Evolutionary conservation across 352 stramenopile genomes (phyloP), one percentile per base, ranked within the genome.

Genomic region (Albugo candida): DNA sequence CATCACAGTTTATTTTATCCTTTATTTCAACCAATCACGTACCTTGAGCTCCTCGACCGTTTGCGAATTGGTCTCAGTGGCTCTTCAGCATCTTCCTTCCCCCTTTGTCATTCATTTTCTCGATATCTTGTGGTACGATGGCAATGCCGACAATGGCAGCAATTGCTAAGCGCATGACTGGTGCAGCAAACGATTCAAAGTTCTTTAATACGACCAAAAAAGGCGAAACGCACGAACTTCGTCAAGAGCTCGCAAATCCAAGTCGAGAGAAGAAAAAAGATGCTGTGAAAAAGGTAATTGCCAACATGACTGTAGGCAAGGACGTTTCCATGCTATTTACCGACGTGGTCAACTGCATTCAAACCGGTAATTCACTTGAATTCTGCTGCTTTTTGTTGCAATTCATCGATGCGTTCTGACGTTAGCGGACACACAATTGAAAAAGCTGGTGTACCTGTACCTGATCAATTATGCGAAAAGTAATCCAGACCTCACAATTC

Each of bases 391-490:
- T 24, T 10, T 43, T 24, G 8, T 43, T 19, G 3, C 3, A 24
- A 14, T 21, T 47, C n/a, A 18, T 43, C 17, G 14, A 45, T 45
- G 14, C 16, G 14, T 49, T 1, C 42, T 53, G 3, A 40, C 44
- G 27, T 35, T 48, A 80, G 81, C 81, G 19, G 96, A 98, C 60
- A 96, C 97, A 56, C 94, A 98, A 61, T 64, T 99, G 37, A 99
- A 99, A 66, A 99, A 99, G 59, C 71, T 99, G 14, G 95, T 99
- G 41, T 99, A 99, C 64, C 61, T 99, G 16, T 99, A 99, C 63
- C 65, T 99, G 36, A 99, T 99, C 66, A 99, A 99, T 74, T 99
- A 99, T 67, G 95, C 96, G 64, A 98, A 99, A 77, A 97, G 81
- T 54, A 96, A 99, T 55, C 95, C 95, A 11, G 95, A 99, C 52